These are phyloP conservation scores for Phytophthora cryptogea DNA, from an alignment of 352 stramenopile genomes.

Conservation along the genomic window DNA sequence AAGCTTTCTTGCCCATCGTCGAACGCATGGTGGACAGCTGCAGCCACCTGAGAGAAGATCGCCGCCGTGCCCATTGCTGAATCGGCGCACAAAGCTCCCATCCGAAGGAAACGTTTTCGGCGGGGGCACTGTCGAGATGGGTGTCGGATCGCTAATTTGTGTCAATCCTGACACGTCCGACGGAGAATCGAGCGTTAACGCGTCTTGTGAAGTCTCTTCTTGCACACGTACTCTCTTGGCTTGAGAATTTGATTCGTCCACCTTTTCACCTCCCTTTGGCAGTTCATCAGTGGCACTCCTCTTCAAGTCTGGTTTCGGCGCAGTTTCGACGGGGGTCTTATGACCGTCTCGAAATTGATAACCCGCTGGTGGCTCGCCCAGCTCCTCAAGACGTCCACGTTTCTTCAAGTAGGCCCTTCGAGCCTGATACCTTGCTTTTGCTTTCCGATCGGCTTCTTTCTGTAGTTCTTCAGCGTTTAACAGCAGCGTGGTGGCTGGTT, in stretches of 20 bases:
- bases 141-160: neutral
- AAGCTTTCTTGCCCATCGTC: constrained; percentile 36
- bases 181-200: constrained; percentile 2
- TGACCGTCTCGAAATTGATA: constrained; percentile 1
- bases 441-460: constrained; percentile 27
- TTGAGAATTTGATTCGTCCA: constrained; percentile 6
- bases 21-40: constrained; percentile 40
- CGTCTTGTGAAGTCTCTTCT: constrained; percentile 5
- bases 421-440: constrained; percentile 28
- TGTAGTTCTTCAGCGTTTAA: constrained; percentile 21
- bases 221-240: constrained; percentile 23
- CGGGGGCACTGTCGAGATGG: neutral
- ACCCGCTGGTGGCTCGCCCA: constrained; percentile 11
- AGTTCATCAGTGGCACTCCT: constrained; percentile 7
- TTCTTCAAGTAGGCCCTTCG: constrained; percentile 39
- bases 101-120: neutral
- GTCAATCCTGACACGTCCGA: constrained; percentile 21
- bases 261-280: neutral
- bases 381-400: constrained; percentile 28
- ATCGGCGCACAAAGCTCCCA: constrained; percentile 25
- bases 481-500: constrained; percentile 1
- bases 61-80: constrained; percentile 26
- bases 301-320: constrained; percentile 10
- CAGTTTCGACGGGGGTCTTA: neutral
- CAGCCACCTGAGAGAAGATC: constrained; percentile 39